These are phyloP conservation scores for Butyriboletus loyo DNA, from an alignment of 768 basidiomycete genomes.

Conservation along the genomic window DNA sequence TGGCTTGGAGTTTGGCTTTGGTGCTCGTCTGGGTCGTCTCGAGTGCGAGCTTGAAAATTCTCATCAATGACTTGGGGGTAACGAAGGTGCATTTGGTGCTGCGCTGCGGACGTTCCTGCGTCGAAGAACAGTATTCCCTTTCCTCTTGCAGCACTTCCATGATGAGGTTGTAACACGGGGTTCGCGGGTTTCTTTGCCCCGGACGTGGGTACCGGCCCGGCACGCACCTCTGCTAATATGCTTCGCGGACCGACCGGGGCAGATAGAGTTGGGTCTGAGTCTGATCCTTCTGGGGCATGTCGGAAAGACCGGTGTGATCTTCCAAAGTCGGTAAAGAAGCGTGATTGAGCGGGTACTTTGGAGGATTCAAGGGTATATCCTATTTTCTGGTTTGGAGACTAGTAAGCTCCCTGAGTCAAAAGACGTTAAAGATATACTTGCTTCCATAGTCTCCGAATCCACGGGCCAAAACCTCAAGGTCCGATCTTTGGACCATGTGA, in stretches of 20 bases:
- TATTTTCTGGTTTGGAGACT: constrained; percentile 40
- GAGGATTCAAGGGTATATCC: constrained; percentile 38
- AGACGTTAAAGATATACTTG: constrained; percentile 21
- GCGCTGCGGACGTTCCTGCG: constrained; percentile 31
- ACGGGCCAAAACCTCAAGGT: constrained; percentile 92
- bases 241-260: constrained; percentile 65
- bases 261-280: constrained; percentile 48
- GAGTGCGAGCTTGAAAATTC: constrained; percentile 8
- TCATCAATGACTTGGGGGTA: constrained; percentile 14
- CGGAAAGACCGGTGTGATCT: constrained; percentile 48
- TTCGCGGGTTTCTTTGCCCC: constrained; percentile 21
- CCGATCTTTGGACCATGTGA: constrained; percentile 88
- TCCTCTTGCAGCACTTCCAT: constrained; percentile 32
- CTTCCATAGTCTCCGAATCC: constrained; percentile 66
- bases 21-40: constrained; percentile 14
- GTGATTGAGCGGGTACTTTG: constrained; percentile 24
- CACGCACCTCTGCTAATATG: constrained; percentile 70
- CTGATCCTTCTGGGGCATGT: constrained; percentile 44
- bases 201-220: constrained; percentile 38
- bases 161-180: constrained; percentile 33
- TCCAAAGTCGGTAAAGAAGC: constrained; percentile 17
- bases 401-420: constrained; percentile 7
- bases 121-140: constrained; percentile 30
- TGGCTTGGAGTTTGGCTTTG: constrained; percentile 1
- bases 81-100: constrained; percentile 35